Conservation (phyloP, 441 rosid genomes). For the Erysimum cheiri region DNA sequence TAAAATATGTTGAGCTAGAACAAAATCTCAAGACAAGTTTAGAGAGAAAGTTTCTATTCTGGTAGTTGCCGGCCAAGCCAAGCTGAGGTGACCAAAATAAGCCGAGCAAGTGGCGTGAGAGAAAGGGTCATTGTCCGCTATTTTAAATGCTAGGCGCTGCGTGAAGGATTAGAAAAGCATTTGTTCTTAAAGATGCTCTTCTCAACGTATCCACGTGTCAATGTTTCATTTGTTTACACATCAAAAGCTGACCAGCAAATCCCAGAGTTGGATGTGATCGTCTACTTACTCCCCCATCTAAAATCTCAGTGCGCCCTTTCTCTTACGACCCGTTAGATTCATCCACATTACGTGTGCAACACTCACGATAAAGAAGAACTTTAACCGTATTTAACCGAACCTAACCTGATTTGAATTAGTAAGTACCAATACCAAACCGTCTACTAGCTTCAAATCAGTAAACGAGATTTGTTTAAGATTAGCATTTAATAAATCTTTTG, state of each 20-base stretch:
- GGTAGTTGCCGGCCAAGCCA: slow-evolving; percentile 21
- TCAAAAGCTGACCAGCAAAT: slow-evolving; percentile 40
- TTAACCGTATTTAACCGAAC: slow-evolving; percentile 22
- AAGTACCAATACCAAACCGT: slow-evolving; percentile 4
- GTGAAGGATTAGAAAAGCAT: slow-evolving; percentile 48
- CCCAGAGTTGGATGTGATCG: slow-evolving; percentile 8
- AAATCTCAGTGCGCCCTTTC: not conserved
- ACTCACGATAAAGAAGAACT: slow-evolving; percentile 3
- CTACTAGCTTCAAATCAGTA: not conserved
- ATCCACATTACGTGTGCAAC: slow-evolving; percentile 34
- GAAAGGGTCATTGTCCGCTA: slow-evolving; percentile 35
- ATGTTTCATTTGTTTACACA: not conserved
- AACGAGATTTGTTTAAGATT: slow-evolving; percentile 12
- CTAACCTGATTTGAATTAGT: slow-evolving; percentile 23
- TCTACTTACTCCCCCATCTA: slow-evolving; percentile 21
- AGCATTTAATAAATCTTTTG: slow-evolving; percentile 26
- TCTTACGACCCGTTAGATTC: slow-evolving; percentile 33
- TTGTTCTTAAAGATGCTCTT: slow-evolving; percentile 39
- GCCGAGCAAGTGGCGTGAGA: slow-evolving; percentile 33
- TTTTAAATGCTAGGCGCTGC: slow-evolving; percentile 44
- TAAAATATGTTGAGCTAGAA: not conserved
- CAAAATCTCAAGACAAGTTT: not conserved
- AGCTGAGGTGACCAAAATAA: slow-evolving; percentile 2
- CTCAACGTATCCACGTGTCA: slow-evolving; percentile 37
- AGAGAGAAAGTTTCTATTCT: not conserved